Evolutionary conservation across 768 basidiomycete species (phyloP).

Genomic region (Mycena olivaceomarginata): DNA sequence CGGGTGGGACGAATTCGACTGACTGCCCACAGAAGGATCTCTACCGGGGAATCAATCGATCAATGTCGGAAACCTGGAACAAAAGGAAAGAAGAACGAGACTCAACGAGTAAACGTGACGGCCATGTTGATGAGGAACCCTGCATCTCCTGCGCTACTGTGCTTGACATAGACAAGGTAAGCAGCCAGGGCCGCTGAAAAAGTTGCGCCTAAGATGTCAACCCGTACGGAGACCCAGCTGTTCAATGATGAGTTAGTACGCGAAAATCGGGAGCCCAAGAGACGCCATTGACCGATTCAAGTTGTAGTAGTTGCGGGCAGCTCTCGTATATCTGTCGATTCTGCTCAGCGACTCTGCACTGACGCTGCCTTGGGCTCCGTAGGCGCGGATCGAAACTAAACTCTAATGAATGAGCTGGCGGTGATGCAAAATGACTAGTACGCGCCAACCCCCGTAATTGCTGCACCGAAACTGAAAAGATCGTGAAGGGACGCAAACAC

Average conservation of each 20-base stretch:
- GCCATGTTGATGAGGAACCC: conserved; percentile 63
- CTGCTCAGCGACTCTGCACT: conserved; percentile 52
- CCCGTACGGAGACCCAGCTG: conserved; percentile 60
- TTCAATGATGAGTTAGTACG: conserved; percentile 56
- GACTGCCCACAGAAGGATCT: conserved; percentile 52
- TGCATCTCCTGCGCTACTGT: conserved; percentile 52
- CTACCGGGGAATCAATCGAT: conserved; percentile 40
- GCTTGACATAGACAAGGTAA: conserved; percentile 60
- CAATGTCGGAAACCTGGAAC: background rate
- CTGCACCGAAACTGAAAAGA: conserved; percentile 59
- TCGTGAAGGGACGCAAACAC: conserved; percentile 35
- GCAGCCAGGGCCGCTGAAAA: conserved; percentile 60
- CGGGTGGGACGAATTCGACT: background rate
- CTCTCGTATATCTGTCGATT: conserved; percentile 49
- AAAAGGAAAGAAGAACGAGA: background rate
- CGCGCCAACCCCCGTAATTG: conserved; percentile 62
- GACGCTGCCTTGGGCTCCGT: conserved; percentile 64
- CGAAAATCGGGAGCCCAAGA: conserved; percentile 46
- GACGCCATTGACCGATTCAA: conserved; percentile 40
- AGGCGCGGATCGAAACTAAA: conserved; percentile 65
- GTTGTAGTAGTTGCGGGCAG: conserved; percentile 35
- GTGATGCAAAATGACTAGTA: background rate
- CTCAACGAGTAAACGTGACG: conserved; percentile 62
- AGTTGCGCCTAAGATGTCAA: conserved; percentile 63
- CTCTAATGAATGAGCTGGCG: conserved; percentile 26